Evolutionary conservation across 202 grass and related monocot species (phyloP).

Genomic region (Setaria viridis): DNA sequence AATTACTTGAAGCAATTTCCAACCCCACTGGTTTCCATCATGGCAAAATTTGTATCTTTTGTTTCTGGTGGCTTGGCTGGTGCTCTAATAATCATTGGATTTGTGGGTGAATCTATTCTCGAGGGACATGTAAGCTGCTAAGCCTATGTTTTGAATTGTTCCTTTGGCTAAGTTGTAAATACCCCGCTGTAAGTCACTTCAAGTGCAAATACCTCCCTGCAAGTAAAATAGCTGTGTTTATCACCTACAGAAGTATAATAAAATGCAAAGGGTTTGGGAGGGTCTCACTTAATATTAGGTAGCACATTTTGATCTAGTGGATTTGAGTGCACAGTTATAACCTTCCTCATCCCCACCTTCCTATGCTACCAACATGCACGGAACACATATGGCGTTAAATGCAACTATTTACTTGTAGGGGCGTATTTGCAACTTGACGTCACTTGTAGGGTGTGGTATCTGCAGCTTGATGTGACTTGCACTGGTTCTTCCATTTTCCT

Average conservation of each 20-base stretch:
- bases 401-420: not conserved
- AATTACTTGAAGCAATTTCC: constrained; percentile 99
- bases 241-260: not conserved
- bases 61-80: constrained; percentile 97
- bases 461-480: not conserved
- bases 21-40: constrained; percentile 86
- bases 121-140: constrained; percentile 84
- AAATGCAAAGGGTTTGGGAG: not conserved
- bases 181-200: not conserved
- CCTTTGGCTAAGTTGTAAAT: not conserved
- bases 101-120: constrained; percentile 92
- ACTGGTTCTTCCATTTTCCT: too few species aligned
- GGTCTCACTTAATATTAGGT: not conserved
- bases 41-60: constrained; percentile 97
- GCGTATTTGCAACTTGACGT: not conserved
- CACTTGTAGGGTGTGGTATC: not conserved
- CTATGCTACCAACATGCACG: not conserved
- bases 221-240: not conserved
- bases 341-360: not conserved
- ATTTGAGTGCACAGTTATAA: not conserved
- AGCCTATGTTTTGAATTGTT: constrained; percentile 16
- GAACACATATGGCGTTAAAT: constrained; percentile 3
- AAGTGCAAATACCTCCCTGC: not conserved
- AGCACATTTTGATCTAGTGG: not conserved
- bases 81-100: constrained; percentile 87